These are phyloP conservation scores for Stephanocyclus meneghinianus DNA, from an alignment of 352 stramenopile genomes.

Conservation along the genomic window DNA sequence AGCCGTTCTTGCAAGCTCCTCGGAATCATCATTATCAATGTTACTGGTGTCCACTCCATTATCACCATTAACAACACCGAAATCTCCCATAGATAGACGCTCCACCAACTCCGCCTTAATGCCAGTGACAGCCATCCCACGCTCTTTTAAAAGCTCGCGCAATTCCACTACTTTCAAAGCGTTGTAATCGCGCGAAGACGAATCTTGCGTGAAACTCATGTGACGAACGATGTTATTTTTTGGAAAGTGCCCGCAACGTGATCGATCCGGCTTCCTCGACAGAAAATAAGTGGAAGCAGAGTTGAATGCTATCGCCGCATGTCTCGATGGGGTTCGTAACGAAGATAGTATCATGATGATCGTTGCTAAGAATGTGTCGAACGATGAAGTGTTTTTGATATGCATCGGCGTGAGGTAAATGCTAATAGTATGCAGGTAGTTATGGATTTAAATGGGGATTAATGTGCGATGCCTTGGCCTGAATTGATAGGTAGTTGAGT, in stretches of 20 bases:
- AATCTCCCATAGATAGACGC: not conserved
- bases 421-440: not conserved
- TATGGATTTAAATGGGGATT: not conserved
- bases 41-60: not conserved
- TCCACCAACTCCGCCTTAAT: slow-evolving; percentile 32
- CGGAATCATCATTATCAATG: too few relatives aligned
- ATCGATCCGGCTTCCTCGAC: too few relatives aligned
- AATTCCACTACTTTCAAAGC: slow-evolving; percentile 35
- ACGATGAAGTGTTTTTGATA: not conserved
- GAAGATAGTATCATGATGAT: slow-evolving; percentile 18
- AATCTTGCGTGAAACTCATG: slow-evolving; percentile 26
- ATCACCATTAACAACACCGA: not conserved
- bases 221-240: slow-evolving; percentile 9
- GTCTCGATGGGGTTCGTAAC: not conserved
- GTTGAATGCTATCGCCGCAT: slow-evolving; percentile 7
- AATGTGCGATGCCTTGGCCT: too few relatives aligned
- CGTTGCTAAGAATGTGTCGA: not conserved
- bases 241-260: not conserved
- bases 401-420: not conserved
- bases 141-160: slow-evolving; percentile 25
- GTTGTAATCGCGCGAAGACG: slow-evolving; percentile 16
- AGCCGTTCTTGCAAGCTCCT: too few relatives aligned
- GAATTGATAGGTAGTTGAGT: too few relatives aligned
- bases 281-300: too few relatives aligned
- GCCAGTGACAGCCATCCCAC: slow-evolving; percentile 33